These are phyloP conservation scores for Solanum hybrid DNA, from an alignment of 305 asterid species.

Conservation along the genomic window DNA sequence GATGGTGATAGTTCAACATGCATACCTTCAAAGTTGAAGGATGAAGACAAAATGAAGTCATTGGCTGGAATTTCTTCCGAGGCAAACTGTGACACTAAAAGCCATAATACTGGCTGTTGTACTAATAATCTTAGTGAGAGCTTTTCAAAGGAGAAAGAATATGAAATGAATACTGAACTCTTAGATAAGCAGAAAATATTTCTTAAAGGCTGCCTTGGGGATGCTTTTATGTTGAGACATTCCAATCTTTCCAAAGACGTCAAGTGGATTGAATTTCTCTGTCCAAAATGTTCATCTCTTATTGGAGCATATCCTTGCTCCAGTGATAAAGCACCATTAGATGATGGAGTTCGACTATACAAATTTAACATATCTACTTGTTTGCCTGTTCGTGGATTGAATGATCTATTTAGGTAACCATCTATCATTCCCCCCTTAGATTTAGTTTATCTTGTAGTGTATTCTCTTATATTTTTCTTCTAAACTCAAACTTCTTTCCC, in stretches of 20 bases:
- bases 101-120: constrained; percentile 29
- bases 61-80: background rate
- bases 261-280: constrained; percentile 51
- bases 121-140: constrained; percentile 16
- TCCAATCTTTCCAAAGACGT: constrained; percentile 68
- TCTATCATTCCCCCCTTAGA: background rate
- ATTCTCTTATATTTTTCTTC: background rate
- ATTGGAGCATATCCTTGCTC: constrained; percentile 81
- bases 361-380: constrained; percentile 65
- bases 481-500: background rate
- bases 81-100: background rate
- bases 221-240: constrained; percentile 69
- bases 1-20: constrained; percentile 27
- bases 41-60: constrained; percentile 21
- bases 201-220: constrained; percentile 75
- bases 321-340: constrained; percentile 49
- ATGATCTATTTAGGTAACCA: constrained; percentile 56
- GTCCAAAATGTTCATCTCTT: constrained; percentile 70
- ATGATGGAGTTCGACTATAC: constrained; percentile 76
- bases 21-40: constrained; percentile 21
- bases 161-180: constrained; percentile 31
- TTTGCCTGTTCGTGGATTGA: constrained; percentile 33
- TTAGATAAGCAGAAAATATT: constrained; percentile 63
- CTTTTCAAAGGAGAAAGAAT: constrained; percentile 21
- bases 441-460: background rate